Base-by-base conservation (phyloP, 192 early-diverging fungal genomes). In the Linnemannia schmuckeri region DNA sequence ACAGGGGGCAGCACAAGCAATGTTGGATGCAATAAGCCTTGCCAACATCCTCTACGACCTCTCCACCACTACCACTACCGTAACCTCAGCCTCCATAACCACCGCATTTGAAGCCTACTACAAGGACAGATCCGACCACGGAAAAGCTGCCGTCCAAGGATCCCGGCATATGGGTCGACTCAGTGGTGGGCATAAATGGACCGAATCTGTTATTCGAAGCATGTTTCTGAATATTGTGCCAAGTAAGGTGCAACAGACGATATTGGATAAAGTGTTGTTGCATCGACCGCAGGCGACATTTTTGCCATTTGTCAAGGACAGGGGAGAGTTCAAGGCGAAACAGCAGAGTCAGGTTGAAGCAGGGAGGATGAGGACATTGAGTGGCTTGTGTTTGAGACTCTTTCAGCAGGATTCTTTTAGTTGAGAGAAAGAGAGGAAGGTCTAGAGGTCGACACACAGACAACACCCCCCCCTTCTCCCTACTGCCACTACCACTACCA, bases 221-320 rank as follows among this genome's bases (percentile, higher is more conserved):
- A 85, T 85, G 83, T 85, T 85, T 42, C 47, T 85, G n/a, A 85
- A 85, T 74, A 76, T 85, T 18, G 15, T 85, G 2, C 83, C 83
- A 24, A 38, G 24, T 13, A 80, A 80, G 37, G 46, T 85, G 0
- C 83, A 85, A 46, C 74, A 85, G 68, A 44, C 77, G 0, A 80
- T 85, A 20, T 18, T 75, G 38, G 83, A 85, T 49, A 85, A 85
- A 33, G 42, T 85, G 77, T 70, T 85, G 66, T 71, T 24, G 6
- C 40, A 79, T 30, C 83, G 83, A 1, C 83, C 83, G 27, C 83
- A 85, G 55, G 77, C 78, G 1, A 76, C 52, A 0, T 85, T 80
- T 41, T 63, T 85, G 15, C 83, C 83, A 8, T 76, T 80, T 57
- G 78, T 80, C n/a, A 33, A 61, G n/a, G 78, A 80, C 70, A 66